Evolutionary conservation across 441 rosid genomes (phyloP).

Genomic region (Gossypium trilobum): DNA sequence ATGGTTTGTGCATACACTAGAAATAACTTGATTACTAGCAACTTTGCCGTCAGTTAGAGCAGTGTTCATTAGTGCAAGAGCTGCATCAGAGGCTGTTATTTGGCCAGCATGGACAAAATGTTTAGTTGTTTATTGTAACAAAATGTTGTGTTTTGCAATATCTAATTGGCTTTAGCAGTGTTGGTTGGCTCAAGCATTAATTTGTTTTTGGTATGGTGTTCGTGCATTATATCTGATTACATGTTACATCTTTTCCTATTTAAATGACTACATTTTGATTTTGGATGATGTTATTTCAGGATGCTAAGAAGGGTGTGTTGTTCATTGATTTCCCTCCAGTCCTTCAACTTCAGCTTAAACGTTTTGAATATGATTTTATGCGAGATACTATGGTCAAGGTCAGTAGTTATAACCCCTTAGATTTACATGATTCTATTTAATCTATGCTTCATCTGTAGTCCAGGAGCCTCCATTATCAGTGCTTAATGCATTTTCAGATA

Average conservation of each 20-base stretch:
- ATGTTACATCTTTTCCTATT: not conserved
- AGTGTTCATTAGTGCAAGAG: not conserved
- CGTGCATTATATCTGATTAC: not conserved
- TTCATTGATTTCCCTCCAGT: conserved; percentile 30
- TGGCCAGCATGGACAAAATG: not conserved
- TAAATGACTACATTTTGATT: not conserved
- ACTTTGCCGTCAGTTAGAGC: not conserved
- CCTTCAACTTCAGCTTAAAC: conserved; percentile 30
- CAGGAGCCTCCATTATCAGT: not conserved
- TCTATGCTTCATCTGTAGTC: not conserved
- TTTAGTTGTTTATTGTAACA: not conserved
- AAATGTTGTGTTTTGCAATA: not conserved
- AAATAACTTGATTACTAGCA: not conserved
- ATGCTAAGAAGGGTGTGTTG: conserved; percentile 45
- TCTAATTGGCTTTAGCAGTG: not conserved
- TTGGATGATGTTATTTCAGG: conserved; percentile 25
- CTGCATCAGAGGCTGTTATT: not conserved
- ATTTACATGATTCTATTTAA: not conserved
- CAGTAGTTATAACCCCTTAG: conserved; percentile 12
- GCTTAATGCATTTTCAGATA: not conserved
- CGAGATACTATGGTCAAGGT: conserved; percentile 50
- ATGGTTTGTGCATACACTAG: not conserved
- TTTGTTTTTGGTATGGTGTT: not conserved
- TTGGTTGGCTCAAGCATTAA: not conserved
- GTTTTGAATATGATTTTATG: conserved; percentile 46